Conservation (phyloP, 1,284 basidiomycete genomes). For the Pascua sp. region DNA sequence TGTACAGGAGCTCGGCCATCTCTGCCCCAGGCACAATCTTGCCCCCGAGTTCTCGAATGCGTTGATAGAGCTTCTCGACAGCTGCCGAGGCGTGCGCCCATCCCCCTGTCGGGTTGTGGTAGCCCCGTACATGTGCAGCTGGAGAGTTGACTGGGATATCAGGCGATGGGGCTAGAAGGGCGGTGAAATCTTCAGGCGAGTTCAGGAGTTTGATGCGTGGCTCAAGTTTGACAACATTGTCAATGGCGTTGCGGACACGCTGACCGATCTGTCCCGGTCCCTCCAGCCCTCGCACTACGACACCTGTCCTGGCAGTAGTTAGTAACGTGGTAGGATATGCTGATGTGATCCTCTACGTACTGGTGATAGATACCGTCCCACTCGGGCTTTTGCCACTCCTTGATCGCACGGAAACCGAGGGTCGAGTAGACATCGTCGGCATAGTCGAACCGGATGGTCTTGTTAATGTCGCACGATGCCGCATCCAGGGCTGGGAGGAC, state of each 20-base stretch:
- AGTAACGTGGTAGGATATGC: neutral
- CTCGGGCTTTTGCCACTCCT: constrained; percentile 61
- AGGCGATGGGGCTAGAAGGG: constrained; percentile 5
- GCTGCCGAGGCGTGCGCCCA: constrained; percentile 75
- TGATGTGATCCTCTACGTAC: constrained; percentile 50
- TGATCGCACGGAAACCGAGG: constrained; percentile 69
- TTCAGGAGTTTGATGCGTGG: constrained; percentile 9
- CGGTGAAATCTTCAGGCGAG: constrained; percentile 9
- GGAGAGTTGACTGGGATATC: too few relatives aligned
- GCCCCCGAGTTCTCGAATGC: constrained; percentile 59
- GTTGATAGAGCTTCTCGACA: constrained; percentile 57
- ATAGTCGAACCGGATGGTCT: constrained; percentile 57
- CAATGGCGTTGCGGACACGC: neutral
- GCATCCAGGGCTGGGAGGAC: constrained; percentile 70
- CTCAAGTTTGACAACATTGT: constrained; percentile 12
- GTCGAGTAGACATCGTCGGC: constrained; percentile 56
- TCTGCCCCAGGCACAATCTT: constrained; percentile 58
- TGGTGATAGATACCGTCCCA: constrained; percentile 72
- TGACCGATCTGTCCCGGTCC: neutral
- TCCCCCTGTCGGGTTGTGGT: constrained; percentile 69
- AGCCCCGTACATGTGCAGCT: constrained; percentile 34
- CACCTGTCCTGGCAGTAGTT: constrained; percentile 11
- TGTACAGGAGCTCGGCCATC: constrained; percentile 36
- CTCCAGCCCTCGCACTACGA: constrained; percentile 12
- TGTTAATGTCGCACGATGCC: constrained; percentile 79